phyloP scores from a whole-genome alignment of 2,329 filamentous ascomycete genomes.

The Pseudopithomyces chartarum region DNA sequence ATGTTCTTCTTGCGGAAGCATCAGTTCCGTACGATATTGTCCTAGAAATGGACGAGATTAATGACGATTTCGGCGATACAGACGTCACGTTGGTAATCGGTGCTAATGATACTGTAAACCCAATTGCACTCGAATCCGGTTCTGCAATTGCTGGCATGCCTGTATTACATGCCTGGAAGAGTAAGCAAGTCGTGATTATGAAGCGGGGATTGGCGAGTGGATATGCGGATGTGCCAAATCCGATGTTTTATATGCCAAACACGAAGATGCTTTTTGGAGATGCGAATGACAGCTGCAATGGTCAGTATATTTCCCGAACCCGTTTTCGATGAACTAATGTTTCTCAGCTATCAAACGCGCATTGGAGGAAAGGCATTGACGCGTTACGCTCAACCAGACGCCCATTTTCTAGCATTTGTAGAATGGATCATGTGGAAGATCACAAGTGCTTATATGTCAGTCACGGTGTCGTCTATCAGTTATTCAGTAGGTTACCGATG shows the following conservation, averaged over 20 bases:
- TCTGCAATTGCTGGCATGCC: conserved; percentile 91
- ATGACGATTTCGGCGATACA: conserved; percentile 85
- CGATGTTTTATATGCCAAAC: conserved; percentile 90
- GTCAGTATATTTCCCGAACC: conserved; percentile 25
- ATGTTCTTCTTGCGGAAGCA: conserved; percentile 86
- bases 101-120: conserved; percentile 91
- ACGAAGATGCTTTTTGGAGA: conserved; percentile 93
- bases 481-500: too few species aligned
- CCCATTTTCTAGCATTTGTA: background rate
- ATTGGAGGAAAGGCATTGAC: conserved; percentile 41
- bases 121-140: conserved; percentile 81
- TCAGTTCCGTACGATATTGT: conserved; percentile 91
- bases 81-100: conserved; percentile 89
- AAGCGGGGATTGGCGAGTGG: conserved; percentile 88
- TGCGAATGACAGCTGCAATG: conserved; percentile 82
- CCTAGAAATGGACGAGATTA: conserved; percentile 95
- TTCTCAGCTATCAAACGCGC: conserved; percentile 42
- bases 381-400: background rate
- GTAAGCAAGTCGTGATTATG: conserved; percentile 91
- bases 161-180: conserved; percentile 91
- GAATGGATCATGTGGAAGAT: too few species aligned
- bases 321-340: conserved; percentile 17
- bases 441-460: too few species aligned
- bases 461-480: too few species aligned
- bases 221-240: conserved; percentile 89